phyloP scores from a whole-genome alignment of 768 basidiomycete species.

The Exsudoporus frostii region DNA sequence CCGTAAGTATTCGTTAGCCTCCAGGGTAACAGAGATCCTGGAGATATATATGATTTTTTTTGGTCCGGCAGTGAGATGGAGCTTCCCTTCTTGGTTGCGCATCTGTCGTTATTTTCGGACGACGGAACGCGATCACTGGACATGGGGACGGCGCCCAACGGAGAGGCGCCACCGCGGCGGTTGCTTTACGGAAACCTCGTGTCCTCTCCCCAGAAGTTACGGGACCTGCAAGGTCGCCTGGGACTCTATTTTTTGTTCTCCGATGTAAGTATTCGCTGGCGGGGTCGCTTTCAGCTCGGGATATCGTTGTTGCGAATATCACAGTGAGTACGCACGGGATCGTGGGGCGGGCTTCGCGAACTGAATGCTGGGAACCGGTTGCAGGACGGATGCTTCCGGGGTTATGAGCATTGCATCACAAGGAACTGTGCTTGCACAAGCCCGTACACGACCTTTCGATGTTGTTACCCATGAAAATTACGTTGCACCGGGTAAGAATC shows the following conservation, averaged over 20 bases:
- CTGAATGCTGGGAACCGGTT: conserved; percentile 19
- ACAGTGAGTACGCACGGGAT: conserved; percentile 49
- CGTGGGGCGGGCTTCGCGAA: conserved; percentile 8
- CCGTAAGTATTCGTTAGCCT: conserved; percentile 57
- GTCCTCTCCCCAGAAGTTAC: conserved; percentile 73
- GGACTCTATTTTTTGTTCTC: conserved; percentile 91
- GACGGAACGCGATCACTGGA: conserved; percentile 66
- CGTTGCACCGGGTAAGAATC: conserved; percentile 68
- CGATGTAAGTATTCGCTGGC: conserved; percentile 81
- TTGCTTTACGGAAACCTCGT: conserved; percentile 85
- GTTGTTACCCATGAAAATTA: conserved; percentile 73
- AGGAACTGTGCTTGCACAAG: conserved; percentile 65
- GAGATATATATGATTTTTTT: conserved; percentile 21
- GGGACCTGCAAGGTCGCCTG: conserved; percentile 74
- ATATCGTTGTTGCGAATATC: conserved; percentile 72
- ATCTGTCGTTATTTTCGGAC: conserved; percentile 69
- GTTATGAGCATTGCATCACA: conserved; percentile 50
- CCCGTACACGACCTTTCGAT: conserved; percentile 75
- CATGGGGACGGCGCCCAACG: conserved; percentile 51
- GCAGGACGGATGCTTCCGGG: conserved; percentile 50
- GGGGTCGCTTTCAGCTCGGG: conserved; percentile 72
- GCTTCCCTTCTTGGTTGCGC: conserved; percentile 83
- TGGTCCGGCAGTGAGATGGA: conserved; percentile 68
- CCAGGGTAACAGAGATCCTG: conserved; percentile 19
- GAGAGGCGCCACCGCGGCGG: conserved; percentile 46